Percentiles rank a stretch among this genome's conserved stretches.
Evolutionary conservation across 2,329 filamentous ascomycete species (phyloP).

Genomic region (Nigrospora osmanthi): DNA sequence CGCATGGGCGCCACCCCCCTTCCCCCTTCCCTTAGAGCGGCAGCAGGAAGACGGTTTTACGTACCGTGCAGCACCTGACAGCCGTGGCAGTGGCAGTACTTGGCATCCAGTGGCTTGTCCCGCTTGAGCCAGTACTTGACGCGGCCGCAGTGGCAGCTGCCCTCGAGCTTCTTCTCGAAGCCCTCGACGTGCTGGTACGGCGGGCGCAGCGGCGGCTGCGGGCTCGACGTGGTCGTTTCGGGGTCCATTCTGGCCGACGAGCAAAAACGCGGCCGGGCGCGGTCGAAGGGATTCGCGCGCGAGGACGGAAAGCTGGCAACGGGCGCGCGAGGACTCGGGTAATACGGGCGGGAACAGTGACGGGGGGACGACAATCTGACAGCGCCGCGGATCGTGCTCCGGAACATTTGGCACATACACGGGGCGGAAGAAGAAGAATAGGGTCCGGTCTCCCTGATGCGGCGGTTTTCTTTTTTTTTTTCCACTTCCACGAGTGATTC

Average conservation of each 20-base stretch:
- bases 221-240: no score
- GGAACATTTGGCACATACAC: not conserved
- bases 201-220: not conserved
- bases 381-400: not conserved
- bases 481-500: no score
- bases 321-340: not conserved
- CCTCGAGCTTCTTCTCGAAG: conserved; percentile 20
- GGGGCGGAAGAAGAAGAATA: no score
- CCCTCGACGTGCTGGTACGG: not conserved
- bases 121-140: conserved; percentile 65
- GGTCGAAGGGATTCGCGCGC: not conserved
- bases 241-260: not conserved
- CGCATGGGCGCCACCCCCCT: no score
- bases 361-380: not conserved
- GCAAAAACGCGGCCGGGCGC: not conserved
- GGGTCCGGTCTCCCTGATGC: no score
- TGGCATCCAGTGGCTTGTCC: conserved; percentile 63
- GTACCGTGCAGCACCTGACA: conserved; percentile 70
- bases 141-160: conserved; percentile 64
- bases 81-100: conserved; percentile 76
- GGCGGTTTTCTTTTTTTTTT: no score
- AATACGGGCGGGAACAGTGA: not conserved
- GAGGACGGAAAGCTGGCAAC: not conserved
- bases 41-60: not conserved
- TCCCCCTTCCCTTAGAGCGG: no score